phyloP scores from a whole-genome alignment of 176 grass and related monocot species.

The Saccharum officinarum region DNA sequence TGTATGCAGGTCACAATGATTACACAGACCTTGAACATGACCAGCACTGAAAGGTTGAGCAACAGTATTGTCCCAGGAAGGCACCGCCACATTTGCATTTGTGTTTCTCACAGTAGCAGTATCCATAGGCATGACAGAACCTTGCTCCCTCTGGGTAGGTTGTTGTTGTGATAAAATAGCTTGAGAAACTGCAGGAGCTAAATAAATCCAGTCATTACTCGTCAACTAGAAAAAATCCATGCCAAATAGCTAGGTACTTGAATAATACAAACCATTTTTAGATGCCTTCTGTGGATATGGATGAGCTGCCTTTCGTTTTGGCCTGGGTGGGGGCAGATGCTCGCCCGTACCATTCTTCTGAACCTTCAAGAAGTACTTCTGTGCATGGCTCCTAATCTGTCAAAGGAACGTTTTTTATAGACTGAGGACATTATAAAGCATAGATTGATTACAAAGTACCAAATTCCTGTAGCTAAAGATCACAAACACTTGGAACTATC shows the following conservation, averaged over 20 bases:
- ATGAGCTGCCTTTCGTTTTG: slow-evolving; percentile 94
- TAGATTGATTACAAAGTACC: not conserved
- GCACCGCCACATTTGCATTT: slow-evolving; percentile 23
- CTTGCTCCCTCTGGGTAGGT: slow-evolving; percentile 44
- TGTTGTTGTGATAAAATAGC: slow-evolving; percentile 29
- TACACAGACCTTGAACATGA: slow-evolving; percentile 43
- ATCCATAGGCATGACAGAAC: slow-evolving; percentile 46
- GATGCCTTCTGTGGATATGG: slow-evolving; percentile 98
- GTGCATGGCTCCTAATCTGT: slow-evolving; percentile 98
- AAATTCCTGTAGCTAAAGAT: not conserved
- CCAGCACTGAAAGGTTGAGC: slow-evolving; percentile 48
- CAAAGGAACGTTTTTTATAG: slow-evolving; percentile 8
- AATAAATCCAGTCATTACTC: slow-evolving; percentile 18
- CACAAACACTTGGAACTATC: not conserved
- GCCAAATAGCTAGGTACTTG: not conserved
- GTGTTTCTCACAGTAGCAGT: slow-evolving; percentile 35
- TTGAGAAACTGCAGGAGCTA: slow-evolving; percentile 37
- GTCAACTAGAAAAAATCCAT: not conserved
- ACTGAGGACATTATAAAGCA: not conserved
- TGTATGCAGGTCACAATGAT: not conserved
- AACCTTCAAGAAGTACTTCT: slow-evolving; percentile 96
- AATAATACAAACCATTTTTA: slow-evolving; percentile 54
- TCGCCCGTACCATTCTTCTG: slow-evolving; percentile 81
- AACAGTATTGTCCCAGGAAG: slow-evolving; percentile 47
- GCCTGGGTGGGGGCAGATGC: slow-evolving; percentile 92